A percentile compares a stretch with the other conserved stretches of the same genome.
Evolutionary conservation across 139 green algal species (phyloP).

Genomic region (Mesotaenium endlicherianum): DNA sequence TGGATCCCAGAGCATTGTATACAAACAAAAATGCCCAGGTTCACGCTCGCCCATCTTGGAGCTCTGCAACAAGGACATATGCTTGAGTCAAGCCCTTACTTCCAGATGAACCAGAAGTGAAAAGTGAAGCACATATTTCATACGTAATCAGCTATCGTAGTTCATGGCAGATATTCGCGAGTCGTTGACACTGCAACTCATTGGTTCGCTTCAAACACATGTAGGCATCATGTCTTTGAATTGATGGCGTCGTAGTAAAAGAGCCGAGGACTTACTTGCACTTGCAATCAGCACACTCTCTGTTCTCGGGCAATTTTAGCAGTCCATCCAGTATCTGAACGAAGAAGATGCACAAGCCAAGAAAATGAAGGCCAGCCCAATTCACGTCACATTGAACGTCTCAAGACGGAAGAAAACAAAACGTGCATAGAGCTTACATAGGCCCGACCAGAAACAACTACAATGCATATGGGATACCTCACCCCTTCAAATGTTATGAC

Average conservation of each 20-base stretch:
- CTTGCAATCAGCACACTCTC: conserved; percentile 44
- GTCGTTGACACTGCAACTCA: too few species aligned
- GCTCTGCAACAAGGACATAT: conserved; percentile 46
- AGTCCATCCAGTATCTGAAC: conserved; percentile 43
- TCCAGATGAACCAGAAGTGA: too few species aligned
- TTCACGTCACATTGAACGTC: neutral
- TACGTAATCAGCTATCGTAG: too few species aligned
- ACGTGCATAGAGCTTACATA: neutral
- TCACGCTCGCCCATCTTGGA: conserved; percentile 58
- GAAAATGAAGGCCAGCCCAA: neutral
- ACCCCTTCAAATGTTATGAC: neutral
- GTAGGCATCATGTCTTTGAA: too few species aligned
- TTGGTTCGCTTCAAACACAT: too few species aligned
- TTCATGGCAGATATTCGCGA: too few species aligned
- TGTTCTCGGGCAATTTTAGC: conserved; percentile 45
- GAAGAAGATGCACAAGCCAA: neutral
- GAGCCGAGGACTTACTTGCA: conserved; percentile 25
- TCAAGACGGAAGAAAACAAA: neutral
- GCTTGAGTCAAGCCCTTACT: too few species aligned
- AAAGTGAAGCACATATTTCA: too few species aligned
- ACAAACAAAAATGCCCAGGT: conserved; percentile 64
- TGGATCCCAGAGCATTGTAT: conserved; percentile 63
- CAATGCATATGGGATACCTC: neutral
- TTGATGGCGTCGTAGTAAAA: too few species aligned
- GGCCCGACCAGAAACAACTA: neutral